These are phyloP conservation scores for Gynandropsis gynandra DNA, from an alignment of 345 rosid species.

Conservation along the genomic window DNA sequence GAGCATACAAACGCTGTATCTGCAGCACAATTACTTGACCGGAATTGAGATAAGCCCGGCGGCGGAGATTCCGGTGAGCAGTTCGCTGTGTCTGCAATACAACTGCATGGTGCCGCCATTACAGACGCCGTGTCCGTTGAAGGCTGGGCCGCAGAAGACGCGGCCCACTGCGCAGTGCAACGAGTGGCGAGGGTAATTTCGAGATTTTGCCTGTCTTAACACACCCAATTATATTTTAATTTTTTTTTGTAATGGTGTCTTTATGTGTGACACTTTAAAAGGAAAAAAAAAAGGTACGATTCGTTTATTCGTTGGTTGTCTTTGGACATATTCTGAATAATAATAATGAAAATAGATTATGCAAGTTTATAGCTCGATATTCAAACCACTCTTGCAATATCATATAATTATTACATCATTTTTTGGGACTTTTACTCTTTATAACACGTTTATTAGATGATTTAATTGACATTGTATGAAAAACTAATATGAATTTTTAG, in stretches of 20 bases:
- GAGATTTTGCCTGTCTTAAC: not conserved
- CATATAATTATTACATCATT: too few relatives aligned
- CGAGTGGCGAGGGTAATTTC: slow-evolving; percentile 50
- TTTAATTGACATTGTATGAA: too few relatives aligned
- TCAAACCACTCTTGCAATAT: too few relatives aligned
- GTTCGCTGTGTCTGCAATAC: slow-evolving; percentile 83
- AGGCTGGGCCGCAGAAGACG: slow-evolving; percentile 67
- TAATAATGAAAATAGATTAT: not conserved
- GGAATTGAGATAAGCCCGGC: slow-evolving; percentile 85
- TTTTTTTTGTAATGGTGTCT: slow-evolving; percentile 6
- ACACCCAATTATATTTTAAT: not conserved
- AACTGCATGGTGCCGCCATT: slow-evolving; percentile 96
- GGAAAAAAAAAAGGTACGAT: slow-evolving; percentile 7
- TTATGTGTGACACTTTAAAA: slow-evolving; percentile 6
- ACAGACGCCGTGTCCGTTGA: slow-evolving; percentile 82
- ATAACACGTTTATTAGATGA: too few relatives aligned
- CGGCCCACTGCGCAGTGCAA: slow-evolving; percentile 74
- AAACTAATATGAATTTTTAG: too few relatives aligned
- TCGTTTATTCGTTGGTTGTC: slow-evolving; percentile 26
- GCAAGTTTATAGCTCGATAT: not conserved
- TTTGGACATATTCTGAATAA: slow-evolving; percentile 5
- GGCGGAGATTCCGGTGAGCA: slow-evolving; percentile 80
- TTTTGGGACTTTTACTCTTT: too few relatives aligned
- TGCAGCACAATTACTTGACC: slow-evolving; percentile 88
- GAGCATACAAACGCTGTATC: slow-evolving; percentile 56